A percentile compares a stretch with the other conserved stretches of the same genome.
phyloP scores from a whole-genome alignment of 2,329 filamentous ascomycete genomes.

The Blastomyces silverae region DNA sequence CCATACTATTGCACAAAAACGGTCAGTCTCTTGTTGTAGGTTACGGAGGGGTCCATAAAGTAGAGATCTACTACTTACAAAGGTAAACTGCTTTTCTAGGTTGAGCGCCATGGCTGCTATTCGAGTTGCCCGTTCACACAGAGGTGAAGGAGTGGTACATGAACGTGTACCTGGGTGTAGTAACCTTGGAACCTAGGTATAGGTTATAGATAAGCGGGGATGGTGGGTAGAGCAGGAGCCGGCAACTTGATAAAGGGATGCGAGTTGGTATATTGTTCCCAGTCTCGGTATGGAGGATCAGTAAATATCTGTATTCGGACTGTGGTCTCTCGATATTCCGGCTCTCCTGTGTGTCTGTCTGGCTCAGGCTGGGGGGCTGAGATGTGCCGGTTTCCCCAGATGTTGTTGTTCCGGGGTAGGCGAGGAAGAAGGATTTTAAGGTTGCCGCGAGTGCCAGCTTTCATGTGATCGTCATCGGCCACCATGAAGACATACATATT shows the following conservation, averaged over 20 bases:
- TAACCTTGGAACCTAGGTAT: no score
- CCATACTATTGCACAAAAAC: conserved; percentile 49
- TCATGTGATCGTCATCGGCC: not conserved
- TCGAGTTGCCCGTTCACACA: not conserved
- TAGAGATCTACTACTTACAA: conserved; percentile 45
- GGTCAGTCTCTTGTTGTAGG: conserved; percentile 11
- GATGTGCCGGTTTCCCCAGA: not conserved
- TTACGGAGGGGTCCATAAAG: not conserved
- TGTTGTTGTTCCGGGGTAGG: not conserved
- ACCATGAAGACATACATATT: no score
- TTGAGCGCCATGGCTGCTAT: conserved; percentile 40
- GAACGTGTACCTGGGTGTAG: not conserved
- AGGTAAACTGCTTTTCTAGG: conserved; percentile 60
- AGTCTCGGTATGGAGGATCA: not conserved
- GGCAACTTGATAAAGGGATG: not conserved
- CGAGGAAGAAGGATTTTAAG: not conserved
- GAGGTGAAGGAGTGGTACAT: not conserved
- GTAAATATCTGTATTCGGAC: not conserved
- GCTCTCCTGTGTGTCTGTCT: not conserved
- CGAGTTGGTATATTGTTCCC: not conserved
- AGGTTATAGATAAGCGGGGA: no score
- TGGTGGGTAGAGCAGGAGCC: no score
- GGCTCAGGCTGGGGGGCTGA: no score
- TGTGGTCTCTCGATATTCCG: not conserved
- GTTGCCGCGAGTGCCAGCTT: not conserved